Evolutionary conservation across 2,329 filamentous ascomycete species (phyloP).

Genomic region (Rugonectria rugulosa): DNA sequence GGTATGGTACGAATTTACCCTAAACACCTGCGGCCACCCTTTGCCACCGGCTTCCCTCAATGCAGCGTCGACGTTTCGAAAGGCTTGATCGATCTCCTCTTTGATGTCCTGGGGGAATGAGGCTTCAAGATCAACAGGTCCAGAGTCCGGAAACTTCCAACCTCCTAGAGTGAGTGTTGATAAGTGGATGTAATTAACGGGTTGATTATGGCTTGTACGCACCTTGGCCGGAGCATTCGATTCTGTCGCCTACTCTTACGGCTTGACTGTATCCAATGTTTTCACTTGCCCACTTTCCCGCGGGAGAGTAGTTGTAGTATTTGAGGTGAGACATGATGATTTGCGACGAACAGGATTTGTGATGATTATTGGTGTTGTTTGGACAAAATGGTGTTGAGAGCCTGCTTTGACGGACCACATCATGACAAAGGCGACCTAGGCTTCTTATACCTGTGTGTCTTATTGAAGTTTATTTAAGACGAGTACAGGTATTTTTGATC

Average conservation of each 20-base stretch:
- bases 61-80: slow-evolving; percentile 59
- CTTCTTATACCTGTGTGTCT: background rate
- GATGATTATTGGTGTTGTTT: background rate
- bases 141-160: slow-evolving; percentile 31
- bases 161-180: slow-evolving; percentile 34
- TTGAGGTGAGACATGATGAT: slow-evolving; percentile 40
- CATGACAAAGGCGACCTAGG: too few relatives aligned
- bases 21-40: slow-evolving; percentile 60
- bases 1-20: slow-evolving; percentile 53
- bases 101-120: slow-evolving; percentile 46
- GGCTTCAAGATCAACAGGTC: slow-evolving; percentile 25
- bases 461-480: too few relatives aligned
- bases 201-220: background rate
- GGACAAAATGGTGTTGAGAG: background rate
- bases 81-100: slow-evolving; percentile 57
- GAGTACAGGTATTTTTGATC: too few relatives aligned
- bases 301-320: slow-evolving; percentile 40
- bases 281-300: slow-evolving; percentile 41
- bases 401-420: background rate
- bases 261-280: slow-evolving; percentile 54
- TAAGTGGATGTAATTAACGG: background rate
- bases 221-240: slow-evolving; percentile 58
- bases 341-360: background rate
- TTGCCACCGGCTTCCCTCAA: slow-evolving; percentile 60
- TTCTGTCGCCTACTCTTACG: slow-evolving; percentile 55